Evolutionary conservation across 306 rosid genomes (phyloP).

Genomic region (Cucumis cinereus): DNA sequence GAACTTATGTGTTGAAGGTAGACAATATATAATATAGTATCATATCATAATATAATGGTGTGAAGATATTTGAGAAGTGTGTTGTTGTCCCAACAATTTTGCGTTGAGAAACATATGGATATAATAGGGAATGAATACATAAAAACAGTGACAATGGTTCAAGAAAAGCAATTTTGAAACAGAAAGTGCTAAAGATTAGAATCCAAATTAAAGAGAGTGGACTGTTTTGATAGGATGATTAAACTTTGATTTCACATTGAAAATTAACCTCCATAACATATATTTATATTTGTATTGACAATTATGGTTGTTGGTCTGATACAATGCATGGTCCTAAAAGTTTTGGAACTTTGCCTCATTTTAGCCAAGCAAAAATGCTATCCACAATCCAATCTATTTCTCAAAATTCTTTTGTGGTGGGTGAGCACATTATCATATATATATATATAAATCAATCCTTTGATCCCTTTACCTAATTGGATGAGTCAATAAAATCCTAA

Average conservation of each 20-base stretch:
- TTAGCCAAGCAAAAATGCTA: not conserved
- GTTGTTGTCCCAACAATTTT: not conserved
- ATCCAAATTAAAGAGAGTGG: not conserved
- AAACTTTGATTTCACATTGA: not conserved
- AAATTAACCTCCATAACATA: not conserved
- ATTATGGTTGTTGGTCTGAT: not conserved
- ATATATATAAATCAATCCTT: not conserved
- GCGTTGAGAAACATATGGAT: not conserved
- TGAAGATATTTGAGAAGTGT: too few relatives aligned
- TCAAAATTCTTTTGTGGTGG: not conserved
- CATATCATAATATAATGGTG: too few relatives aligned
- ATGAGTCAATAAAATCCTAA: not conserved
- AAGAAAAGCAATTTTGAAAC: not conserved
- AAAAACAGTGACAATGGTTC: not conserved
- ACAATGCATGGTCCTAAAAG: not conserved
- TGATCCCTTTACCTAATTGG: not conserved
- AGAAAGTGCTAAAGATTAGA: not conserved
- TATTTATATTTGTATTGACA: not conserved
- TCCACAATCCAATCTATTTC: not conserved
- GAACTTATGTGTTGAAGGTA: too few relatives aligned
- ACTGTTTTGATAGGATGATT: not conserved
- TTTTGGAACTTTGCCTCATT: constrained; percentile 3
- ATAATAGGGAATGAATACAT: not conserved
- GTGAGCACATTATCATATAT: not conserved
- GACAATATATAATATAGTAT: too few relatives aligned